Evolutionary conservation across 1,139 yeast species (phyloP).

Genomic region (Nakaseomyces delphensis): DNA sequence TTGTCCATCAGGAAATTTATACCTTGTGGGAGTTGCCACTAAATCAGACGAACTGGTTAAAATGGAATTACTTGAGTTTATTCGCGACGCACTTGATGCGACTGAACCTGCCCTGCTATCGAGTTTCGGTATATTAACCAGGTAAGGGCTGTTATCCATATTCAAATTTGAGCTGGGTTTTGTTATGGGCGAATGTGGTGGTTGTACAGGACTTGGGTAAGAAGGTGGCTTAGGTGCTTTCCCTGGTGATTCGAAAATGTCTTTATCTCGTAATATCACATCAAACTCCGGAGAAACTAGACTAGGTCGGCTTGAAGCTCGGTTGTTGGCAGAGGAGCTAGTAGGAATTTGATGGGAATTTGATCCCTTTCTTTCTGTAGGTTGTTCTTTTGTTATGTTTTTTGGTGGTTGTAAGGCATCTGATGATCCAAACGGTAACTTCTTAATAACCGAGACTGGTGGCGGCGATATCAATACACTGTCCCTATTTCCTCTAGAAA

Average conservation of each 20-base stretch:
- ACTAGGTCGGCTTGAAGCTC: not conserved
- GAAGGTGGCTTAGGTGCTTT: slow-evolving; percentile 54
- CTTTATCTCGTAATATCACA: slow-evolving; percentile 13
- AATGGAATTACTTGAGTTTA: slow-evolving; percentile 5
- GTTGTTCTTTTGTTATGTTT: not conserved
- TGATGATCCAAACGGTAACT: slow-evolving; percentile 34
- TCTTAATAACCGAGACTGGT: not conserved
- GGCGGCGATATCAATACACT: slow-evolving; percentile 1
- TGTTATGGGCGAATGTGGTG: slow-evolving; percentile 22
- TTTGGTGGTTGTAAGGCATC: slow-evolving; percentile 33
- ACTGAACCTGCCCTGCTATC: slow-evolving; percentile 3
- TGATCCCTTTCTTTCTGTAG: not conserved
- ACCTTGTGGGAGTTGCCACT: not conserved
- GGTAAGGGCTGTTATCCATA: slow-evolving; percentile 1
- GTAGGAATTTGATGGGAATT: not conserved
- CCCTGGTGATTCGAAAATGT: slow-evolving; percentile 48
- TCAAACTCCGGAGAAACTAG: not conserved
- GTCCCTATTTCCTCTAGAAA: not conserved
- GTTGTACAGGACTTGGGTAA: slow-evolving; percentile 39
- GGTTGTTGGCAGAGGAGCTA: not conserved
- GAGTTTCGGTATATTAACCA: slow-evolving; percentile 1
- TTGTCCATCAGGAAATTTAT: slow-evolving; percentile 2
- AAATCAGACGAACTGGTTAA: slow-evolving; percentile 3
- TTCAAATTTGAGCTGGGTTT: slow-evolving; percentile 2
- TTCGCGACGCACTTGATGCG: slow-evolving; percentile 1